Base-by-base conservation (phyloP, 306 rosid genomes). In the Bauhinia variegata region DNA sequence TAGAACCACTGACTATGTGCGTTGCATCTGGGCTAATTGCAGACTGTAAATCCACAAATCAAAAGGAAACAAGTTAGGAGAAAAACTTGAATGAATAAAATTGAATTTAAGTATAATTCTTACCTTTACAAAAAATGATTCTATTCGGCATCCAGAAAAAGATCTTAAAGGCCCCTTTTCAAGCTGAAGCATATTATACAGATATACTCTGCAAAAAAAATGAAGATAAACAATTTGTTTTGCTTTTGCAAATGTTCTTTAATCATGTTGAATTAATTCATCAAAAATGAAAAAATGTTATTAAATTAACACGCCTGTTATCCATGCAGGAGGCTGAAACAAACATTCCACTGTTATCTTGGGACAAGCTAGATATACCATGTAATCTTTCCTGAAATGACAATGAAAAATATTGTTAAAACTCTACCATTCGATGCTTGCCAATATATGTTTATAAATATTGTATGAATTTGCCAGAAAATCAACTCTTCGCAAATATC, bases 251-350 rank as follows among this genome's bases (percentile, higher is more conserved):
- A 14, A 60, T 23, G 16, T 48, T 34, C 14, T 42, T n/a, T 11
- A 38, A 33, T 11, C 52, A 19, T 37, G n/a, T n/a, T n/a, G n/a
- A n/a, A n/a, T n/a, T n/a, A n/a, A n/a, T n/a, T n/a, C n/a, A n/a
- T 71, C 38, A 39, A 52, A 16, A 58, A 43, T 11, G 12, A 6
- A 72, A 62, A 32, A 44, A 55, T 18, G 38, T 39, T 44, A 14
- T 15, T 63, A 55, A 34, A 47, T 60, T 37, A 46, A 52, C 74
- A 42, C n/a, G n/a, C 99, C 97, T 79, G 74, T 77, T 85, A 75
- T 95, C 96, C 96, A 86, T 90, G 87, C 99, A 95, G 13, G 99
- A 90, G 47, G 99, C 95, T 44, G 96, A 80, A 68, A 95, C 82
- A 62, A 82, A 74, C 62, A 89, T 70, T 54, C 99, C 99, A 77